phyloP scores from a whole-genome alignment of 371 early-diverging fungal species.

The Amoeboaphelidium protococcarum region DNA sequence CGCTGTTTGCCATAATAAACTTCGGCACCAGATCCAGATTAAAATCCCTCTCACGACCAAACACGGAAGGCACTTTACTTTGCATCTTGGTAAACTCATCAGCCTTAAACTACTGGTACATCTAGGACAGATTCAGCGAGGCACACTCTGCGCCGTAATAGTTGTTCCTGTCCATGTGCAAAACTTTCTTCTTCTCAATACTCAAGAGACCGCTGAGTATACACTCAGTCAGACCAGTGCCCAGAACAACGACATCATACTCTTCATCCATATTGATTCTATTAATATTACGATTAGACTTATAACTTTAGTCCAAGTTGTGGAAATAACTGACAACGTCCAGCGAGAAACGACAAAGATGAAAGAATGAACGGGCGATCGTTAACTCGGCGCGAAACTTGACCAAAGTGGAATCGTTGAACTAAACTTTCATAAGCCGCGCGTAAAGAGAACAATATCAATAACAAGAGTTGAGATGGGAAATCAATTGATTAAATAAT shows the following conservation, averaged over 20 bases:
- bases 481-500: no score
- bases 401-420: no score
- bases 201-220: conserved; percentile 94
- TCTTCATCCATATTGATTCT: no score
- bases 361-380: no score
- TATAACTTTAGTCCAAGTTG: no score
- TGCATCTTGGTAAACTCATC: conserved; percentile 10
- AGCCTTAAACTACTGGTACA: conserved; percentile 58
- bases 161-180: conserved; percentile 70
- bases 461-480: no score
- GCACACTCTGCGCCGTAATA: conserved; percentile 96
- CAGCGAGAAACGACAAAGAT: no score
- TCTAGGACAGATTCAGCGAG: conserved; percentile 69
- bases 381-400: no score
- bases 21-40: conserved; percentile 98
- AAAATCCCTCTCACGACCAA: conserved; percentile 58
- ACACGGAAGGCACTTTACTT: not conserved
- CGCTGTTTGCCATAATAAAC: conserved; percentile 96
- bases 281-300: no score
- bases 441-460: no score
- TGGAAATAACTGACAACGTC: no score
- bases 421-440: no score
- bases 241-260: conserved; percentile 89
- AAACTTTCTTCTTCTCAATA: conserved; percentile 91
- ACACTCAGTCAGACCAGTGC: conserved; percentile 98